phyloP scores from a whole-genome alignment of 2,329 filamentous ascomycete species.

The Blastomyces emzantsi region DNA sequence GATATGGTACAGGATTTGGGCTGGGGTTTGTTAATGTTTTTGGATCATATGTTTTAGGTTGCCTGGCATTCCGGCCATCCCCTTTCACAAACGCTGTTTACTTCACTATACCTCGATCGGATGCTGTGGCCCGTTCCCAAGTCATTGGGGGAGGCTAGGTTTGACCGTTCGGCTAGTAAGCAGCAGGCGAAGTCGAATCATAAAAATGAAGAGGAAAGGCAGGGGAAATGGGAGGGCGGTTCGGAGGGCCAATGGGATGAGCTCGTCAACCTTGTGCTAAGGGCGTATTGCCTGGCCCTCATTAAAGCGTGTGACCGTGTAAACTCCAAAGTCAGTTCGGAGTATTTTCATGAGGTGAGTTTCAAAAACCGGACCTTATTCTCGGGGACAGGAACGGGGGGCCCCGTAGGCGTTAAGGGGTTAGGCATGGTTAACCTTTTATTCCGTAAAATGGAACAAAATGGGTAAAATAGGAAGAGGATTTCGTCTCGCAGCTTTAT shows the following conservation, averaged over 20 bases:
- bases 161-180: constrained; percentile 32
- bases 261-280: constrained; percentile 55
- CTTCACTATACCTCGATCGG: constrained; percentile 80
- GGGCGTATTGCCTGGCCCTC: constrained; percentile 77
- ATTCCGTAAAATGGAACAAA: constrained; percentile 7
- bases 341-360: constrained; percentile 80
- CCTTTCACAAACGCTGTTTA: constrained; percentile 88
- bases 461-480: constrained; percentile 61
- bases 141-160: constrained; percentile 56
- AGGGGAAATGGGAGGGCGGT: constrained; percentile 15
- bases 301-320: constrained; percentile 76
- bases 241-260: constrained; percentile 19
- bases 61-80: constrained; percentile 97
- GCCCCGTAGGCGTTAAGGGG: not conserved
- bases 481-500: constrained; percentile 90
- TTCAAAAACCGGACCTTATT: constrained; percentile 4
- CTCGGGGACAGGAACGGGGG: not conserved
- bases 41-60: constrained; percentile 50
- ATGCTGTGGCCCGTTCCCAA: constrained; percentile 63
- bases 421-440: not conserved
- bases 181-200: constrained; percentile 8
- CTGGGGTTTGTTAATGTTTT: not conserved
- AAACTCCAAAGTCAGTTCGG: constrained; percentile 65
- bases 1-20: constrained; percentile 4
- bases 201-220: constrained; percentile 4